phyloP scores from a whole-genome alignment of 2,329 filamentous ascomycete genomes.

The Cephalotrichum gorgonifer region DNA sequence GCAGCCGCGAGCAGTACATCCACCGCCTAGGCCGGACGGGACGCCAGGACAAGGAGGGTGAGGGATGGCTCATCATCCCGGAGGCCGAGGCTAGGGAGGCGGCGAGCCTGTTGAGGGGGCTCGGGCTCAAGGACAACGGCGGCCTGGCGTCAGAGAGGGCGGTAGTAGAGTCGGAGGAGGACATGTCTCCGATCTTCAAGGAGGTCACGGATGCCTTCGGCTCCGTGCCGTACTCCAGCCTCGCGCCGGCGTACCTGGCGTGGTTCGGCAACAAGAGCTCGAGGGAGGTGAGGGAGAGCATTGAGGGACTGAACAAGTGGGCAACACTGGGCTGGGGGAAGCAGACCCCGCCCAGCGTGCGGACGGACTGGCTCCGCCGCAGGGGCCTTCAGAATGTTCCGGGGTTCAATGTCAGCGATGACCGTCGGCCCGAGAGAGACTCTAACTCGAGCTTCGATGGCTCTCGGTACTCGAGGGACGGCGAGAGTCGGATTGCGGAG shows the following conservation, averaged over 20 bases:
- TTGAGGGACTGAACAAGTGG: slow-evolving; percentile 45
- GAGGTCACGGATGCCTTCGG: slow-evolving; percentile 31
- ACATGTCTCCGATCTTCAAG: slow-evolving; percentile 33
- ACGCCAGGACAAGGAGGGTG: slow-evolving; percentile 62
- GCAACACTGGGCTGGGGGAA: slow-evolving; percentile 39
- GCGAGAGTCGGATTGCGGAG: not conserved
- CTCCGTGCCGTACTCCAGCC: slow-evolving; percentile 21
- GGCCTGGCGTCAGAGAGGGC: slow-evolving; percentile 40
- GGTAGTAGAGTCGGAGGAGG: slow-evolving; percentile 34
- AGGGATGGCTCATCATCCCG: slow-evolving; percentile 58
- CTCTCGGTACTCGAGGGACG: slow-evolving; percentile 7
- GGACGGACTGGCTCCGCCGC: slow-evolving; percentile 15
- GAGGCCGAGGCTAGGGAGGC: slow-evolving; percentile 39
- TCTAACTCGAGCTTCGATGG: not conserved
- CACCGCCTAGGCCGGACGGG: slow-evolving; percentile 69
- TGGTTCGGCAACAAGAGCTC: slow-evolving; percentile 40
- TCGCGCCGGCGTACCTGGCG: slow-evolving; percentile 40
- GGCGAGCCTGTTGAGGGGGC: slow-evolving; percentile 39
- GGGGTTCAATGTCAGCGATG: slow-evolving; percentile 22
- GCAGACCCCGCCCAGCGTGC: slow-evolving; percentile 31
- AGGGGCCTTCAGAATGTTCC: slow-evolving; percentile 18
- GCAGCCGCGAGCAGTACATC: slow-evolving; percentile 61
- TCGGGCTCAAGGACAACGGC: slow-evolving; percentile 49
- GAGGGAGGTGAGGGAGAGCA: slow-evolving; percentile 25
- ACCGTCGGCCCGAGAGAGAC: not conserved